Evolutionary conservation across 805 yeast species (phyloP).

Genomic region (Candida parachauliodes): DNA sequence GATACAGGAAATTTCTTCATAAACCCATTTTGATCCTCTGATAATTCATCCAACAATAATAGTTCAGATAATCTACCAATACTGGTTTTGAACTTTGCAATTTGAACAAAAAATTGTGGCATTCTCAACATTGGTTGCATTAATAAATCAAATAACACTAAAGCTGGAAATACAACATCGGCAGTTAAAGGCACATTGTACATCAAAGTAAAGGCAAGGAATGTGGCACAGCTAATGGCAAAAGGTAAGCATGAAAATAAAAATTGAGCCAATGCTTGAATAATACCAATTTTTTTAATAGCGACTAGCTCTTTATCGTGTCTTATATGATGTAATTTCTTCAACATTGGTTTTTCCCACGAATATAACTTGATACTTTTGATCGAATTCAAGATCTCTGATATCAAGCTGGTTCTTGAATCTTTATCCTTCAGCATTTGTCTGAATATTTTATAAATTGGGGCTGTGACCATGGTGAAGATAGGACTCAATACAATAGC

Average conservation of each 20-base stretch:
- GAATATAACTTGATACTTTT: constrained; percentile 39
- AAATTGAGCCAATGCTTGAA: constrained; percentile 27
- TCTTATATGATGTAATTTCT: constrained; percentile 28
- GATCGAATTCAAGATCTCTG: constrained; percentile 35
- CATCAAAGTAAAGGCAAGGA: constrained; percentile 21
- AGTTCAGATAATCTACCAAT: constrained; percentile 29
- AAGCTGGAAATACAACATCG: constrained; percentile 36
- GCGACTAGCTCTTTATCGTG: constrained; percentile 30
- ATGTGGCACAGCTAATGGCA: constrained; percentile 30
- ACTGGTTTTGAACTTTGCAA: constrained; percentile 29
- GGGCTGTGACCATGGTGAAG: constrained; percentile 22
- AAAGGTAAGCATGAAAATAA: constrained; percentile 38
- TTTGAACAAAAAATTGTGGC: constrained; percentile 26
- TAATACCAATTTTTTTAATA: constrained; percentile 26
- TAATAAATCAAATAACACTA: constrained; percentile 33
- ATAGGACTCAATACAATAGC: constrained; percentile 31
- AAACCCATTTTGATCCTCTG: constrained; percentile 20
- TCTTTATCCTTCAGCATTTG: constrained; percentile 33
- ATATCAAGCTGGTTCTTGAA: constrained; percentile 32
- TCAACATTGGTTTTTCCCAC: constrained; percentile 40
- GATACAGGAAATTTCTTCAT: constrained; percentile 13
- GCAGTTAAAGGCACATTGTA: constrained; percentile 30
- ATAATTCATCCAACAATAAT: constrained; percentile 32
- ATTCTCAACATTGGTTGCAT: constrained; percentile 30
- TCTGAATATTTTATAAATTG: constrained; percentile 21